These are phyloP conservation scores for Pseudogymnoascus sp. DNA, from an alignment of 2,329 filamentous ascomycete genomes.

Conservation along the genomic window DNA sequence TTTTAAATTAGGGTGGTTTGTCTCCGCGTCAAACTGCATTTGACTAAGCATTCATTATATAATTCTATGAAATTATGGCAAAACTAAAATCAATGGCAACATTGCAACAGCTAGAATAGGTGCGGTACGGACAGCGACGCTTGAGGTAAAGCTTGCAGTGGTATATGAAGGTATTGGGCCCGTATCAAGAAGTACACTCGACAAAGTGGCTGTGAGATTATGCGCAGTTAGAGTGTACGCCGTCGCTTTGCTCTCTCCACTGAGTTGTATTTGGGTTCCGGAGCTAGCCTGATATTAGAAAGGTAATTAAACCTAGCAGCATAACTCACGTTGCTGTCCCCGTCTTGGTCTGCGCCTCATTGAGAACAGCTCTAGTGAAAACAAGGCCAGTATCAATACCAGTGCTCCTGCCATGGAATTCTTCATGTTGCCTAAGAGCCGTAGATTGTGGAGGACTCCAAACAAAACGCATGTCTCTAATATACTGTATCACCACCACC, in stretches of 20 bases:
- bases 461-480: constrained; percentile 9
- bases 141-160: constrained; percentile 1
- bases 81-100: constrained; percentile 7
- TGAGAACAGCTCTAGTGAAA: constrained; percentile 7
- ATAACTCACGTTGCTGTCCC: constrained; percentile 6
- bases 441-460: constrained; percentile 2
- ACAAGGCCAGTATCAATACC: constrained; percentile 11
- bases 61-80: constrained; percentile 5
- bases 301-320: background rate
- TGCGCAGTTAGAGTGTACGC: constrained; percentile 10
- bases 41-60: background rate
- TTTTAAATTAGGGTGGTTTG: background rate
- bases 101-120: constrained; percentile 4
- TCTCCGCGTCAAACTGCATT: background rate
- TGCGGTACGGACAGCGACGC: constrained; percentile 3
- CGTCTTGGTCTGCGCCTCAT: background rate
- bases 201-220: background rate
- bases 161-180: background rate
- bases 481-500: background rate
- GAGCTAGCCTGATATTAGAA: constrained; percentile 7
- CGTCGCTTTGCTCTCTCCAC: constrained; percentile 1
- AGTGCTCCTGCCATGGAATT: constrained; percentile 9
- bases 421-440: constrained; percentile 11
- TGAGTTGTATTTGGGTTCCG: background rate
- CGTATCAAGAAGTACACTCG: constrained; percentile 6